Evolutionary conservation across 78 protist species (phyloP), one percentile per base, ranked within the genome.

Genomic region (Dictyostelium firmibasis): DNA sequence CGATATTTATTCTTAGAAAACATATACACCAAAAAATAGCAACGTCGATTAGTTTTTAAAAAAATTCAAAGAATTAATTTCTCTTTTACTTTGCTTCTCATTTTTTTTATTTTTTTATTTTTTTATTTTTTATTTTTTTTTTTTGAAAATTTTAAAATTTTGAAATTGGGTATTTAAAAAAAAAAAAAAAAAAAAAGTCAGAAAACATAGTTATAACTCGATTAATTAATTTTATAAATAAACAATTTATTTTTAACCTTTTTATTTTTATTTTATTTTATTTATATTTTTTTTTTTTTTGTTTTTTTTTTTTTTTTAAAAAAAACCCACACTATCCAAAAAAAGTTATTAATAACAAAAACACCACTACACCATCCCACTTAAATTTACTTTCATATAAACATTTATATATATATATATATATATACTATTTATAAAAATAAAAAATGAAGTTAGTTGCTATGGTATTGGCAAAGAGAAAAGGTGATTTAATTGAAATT

Each of bases 401-500:
- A 62, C 31, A 62, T 62, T 27, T 31, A 31, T 31, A 31, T 14
- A 70, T 8, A 23, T 38, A 33, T 33, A 27, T 33, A 57, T 82
- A 36, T 9, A 50, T 35, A 57, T 14, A 53, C n/a, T n/a, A n/a
- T n/a, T n/a, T n/a, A n/a, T n/a, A 8, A n/a, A 29, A 38, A 79
- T 18, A 31, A 41, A 60, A 43, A 38, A 89, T 89, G 94, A 89
- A 89, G 33, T 67, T 89, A 29, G 62, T 89, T 16, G 87, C 88
- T 11, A 64, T 89, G 64, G 81, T 78, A 10, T 81, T 89, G 25
- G 77, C 94, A 43, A 75, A 84, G 70, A 89, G 87, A 81, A 67
- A 67, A 20, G 94, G 94, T 23, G 38, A 57, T 44, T 5, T 81
- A 10, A 69, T 89, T 20, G 94, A 89, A 41, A 27, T 27, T 33